Evolutionary conservation across 2,329 filamentous ascomycete species (phyloP).

Genomic region (Colletotrichum abscissum): DNA sequence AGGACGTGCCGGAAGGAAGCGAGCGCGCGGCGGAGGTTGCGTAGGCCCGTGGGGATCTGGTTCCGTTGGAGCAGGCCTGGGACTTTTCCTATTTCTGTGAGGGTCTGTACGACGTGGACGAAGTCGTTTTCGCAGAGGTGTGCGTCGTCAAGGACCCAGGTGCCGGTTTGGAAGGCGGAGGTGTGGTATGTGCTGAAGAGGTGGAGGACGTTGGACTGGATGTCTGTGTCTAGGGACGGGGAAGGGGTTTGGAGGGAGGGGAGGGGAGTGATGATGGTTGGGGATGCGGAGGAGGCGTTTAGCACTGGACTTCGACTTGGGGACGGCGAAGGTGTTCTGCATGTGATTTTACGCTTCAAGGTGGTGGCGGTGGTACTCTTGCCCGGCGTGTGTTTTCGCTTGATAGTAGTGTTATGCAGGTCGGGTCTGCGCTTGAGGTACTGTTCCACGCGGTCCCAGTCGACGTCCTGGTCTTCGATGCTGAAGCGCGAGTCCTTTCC

Average conservation of each 20-base stretch:
- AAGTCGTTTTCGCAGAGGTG: neutral
- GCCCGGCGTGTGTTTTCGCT: neutral
- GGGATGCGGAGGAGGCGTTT: no score
- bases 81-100: neutral
- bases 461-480: slow-evolving; percentile 7
- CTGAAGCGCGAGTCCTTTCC: slow-evolving; percentile 12
- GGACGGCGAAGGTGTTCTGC: neutral
- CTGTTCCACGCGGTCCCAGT: neutral
- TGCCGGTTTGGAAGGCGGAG: neutral
- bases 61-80: neutral
- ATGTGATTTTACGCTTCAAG: neutral
- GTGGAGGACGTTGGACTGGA: neutral
- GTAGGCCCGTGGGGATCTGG: neutral
- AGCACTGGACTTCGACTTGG: neutral
- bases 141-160: neutral
- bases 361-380: neutral
- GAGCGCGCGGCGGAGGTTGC: neutral
- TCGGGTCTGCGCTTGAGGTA: slow-evolving; percentile 17
- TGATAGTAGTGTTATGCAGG: neutral
- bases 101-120: neutral
- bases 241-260: neutral
- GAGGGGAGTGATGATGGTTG: neutral
- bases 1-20: neutral
- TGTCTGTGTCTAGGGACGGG: neutral
- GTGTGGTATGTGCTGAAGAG: neutral